These are phyloP conservation scores for Erythrobasidium hasegawianum DNA, from an alignment of 1,284 basidiomycete species.

Conservation along the genomic window DNA sequence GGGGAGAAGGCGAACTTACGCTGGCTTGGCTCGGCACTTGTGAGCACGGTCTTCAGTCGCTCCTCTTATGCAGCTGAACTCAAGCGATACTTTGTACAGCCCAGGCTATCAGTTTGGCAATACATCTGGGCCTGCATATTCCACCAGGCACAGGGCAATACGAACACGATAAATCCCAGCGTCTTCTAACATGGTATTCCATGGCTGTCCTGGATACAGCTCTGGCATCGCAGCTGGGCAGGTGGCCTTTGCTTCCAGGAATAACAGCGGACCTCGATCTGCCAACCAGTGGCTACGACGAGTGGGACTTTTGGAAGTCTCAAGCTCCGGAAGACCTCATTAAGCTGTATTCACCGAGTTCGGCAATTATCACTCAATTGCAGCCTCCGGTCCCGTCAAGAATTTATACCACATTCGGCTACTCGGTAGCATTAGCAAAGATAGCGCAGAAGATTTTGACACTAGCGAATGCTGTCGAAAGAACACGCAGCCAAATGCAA, in stretches of 20 bases:
- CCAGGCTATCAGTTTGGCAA: slow-evolving; percentile 14
- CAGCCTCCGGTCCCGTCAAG: slow-evolving; percentile 13
- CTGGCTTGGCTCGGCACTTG: slow-evolving; percentile 20
- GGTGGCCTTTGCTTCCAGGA: slow-evolving; percentile 1
- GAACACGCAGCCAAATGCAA: not conserved
- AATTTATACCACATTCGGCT: slow-evolving; percentile 12
- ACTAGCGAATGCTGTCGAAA: not conserved
- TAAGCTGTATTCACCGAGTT: slow-evolving; percentile 10
- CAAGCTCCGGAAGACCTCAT: slow-evolving; percentile 13
- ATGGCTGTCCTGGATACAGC: slow-evolving; percentile 12
- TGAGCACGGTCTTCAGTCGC: too few relatives aligned
- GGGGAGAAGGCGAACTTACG: slow-evolving; percentile 22
- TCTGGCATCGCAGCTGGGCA: slow-evolving; percentile 6
- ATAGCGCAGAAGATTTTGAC: slow-evolving; percentile 2
- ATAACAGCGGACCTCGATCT: not conserved
- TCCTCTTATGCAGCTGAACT: too few relatives aligned
- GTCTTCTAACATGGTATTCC: slow-evolving; percentile 20
- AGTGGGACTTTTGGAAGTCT: slow-evolving; percentile 26
- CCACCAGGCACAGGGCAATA: not conserved
- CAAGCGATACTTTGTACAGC: too few relatives aligned
- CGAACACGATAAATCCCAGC: slow-evolving; percentile 6
- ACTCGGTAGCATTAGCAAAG: not conserved
- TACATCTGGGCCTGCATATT: slow-evolving; percentile 23
- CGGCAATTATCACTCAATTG: slow-evolving; percentile 17
- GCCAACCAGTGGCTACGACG: slow-evolving; percentile 18